A percentile compares a stretch with the other conserved stretches of the same genome.
These are phyloP conservation scores for Plasmodium inui DNA, from an alignment of 169 alveolate genomes.

Conservation along the genomic window DNA sequence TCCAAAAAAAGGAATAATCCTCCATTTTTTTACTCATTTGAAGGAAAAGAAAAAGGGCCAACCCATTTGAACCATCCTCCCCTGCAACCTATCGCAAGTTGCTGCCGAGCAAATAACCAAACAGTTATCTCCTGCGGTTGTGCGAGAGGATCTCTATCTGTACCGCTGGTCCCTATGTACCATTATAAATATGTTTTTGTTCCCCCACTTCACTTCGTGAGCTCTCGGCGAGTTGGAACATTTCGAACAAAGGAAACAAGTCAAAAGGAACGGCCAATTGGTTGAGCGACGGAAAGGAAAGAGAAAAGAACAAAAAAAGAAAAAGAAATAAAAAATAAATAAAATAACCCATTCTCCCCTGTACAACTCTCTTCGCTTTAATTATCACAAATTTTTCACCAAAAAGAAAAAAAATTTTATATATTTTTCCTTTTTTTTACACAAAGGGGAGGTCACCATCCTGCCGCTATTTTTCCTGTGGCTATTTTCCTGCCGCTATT, in stretches of 20 bases:
- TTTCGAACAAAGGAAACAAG: background rate
- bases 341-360: background rate
- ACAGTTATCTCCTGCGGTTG: background rate
- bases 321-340: background rate
- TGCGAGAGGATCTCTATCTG: background rate
- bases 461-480: background rate
- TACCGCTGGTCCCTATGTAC: background rate
- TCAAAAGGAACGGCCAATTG: background rate
- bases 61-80: background rate
- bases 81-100: background rate
- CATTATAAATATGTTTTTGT: background rate
- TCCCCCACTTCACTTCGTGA: background rate
- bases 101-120: background rate
- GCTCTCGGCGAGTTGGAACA: background rate
- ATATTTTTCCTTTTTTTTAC: background rate
- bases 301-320: background rate
- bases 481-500: background rate
- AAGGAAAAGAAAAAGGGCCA: background rate
- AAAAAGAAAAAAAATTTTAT: background rate
- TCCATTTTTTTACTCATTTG: background rate
- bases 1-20: background rate
- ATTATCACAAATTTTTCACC: background rate
- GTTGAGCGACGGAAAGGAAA: background rate
- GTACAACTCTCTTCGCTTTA: slow-evolving; percentile 5
- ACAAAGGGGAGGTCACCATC: background rate